Percentiles rank a stretch among this genome's conserved stretches.
phyloP scores from a whole-genome alignment of 768 basidiomycete genomes.

The Clathrus columnatus region DNA sequence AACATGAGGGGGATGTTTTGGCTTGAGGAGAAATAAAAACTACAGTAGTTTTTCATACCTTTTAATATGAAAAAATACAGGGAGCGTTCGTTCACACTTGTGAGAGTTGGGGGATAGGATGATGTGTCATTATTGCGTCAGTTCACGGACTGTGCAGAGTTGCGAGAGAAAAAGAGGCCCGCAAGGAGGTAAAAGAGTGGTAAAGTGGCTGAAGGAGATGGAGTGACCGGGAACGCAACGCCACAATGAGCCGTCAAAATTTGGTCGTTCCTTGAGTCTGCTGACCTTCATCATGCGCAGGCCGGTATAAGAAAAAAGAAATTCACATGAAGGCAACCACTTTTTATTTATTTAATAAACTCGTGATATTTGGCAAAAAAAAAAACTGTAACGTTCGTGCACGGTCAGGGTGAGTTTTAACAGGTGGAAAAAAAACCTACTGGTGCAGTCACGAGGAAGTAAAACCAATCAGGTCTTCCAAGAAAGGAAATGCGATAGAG shows the following conservation, averaged over 20 bases:
- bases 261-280: neutral
- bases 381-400: neutral
- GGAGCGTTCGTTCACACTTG: neutral
- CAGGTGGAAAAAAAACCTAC: neutral
- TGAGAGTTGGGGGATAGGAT: neutral
- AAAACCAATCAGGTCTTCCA: neutral
- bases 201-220: too few species aligned
- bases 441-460: neutral
- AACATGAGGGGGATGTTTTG: neutral
- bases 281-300: neutral
- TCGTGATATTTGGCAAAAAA: neutral
- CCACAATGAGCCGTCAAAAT: neutral
- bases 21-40: neutral
- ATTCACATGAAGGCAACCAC: neutral
- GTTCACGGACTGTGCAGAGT: neutral
- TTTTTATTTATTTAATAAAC: neutral
- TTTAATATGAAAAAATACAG: neutral
- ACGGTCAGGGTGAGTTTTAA: neutral
- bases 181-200: too few species aligned
- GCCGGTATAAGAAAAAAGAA: neutral
- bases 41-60: neutral
- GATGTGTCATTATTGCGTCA: neutral
- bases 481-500: neutral
- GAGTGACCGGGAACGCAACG: too few species aligned
- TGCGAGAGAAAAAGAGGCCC: neutral